These are phyloP conservation scores for Puya raimondii DNA, from an alignment of 176 grass and related monocot genomes.

Conservation along the genomic window DNA sequence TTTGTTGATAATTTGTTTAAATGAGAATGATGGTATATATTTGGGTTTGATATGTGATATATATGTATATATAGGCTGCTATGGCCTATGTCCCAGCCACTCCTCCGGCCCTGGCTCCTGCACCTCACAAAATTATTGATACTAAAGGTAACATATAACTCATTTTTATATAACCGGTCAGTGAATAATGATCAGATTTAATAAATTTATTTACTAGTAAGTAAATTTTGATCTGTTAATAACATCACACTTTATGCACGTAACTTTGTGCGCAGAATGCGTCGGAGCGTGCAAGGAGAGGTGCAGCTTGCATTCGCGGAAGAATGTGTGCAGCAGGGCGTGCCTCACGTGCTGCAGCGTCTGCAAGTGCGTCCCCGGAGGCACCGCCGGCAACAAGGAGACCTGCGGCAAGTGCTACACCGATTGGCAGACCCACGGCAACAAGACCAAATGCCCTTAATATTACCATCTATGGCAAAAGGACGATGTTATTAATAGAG, in stretches of 20 bases:
- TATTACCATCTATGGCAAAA: background rate
- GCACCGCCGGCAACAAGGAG: conserved; percentile 68
- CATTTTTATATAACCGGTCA: too few relatives aligned
- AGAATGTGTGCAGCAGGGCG: conserved; percentile 64
- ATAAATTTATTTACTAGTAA: background rate
- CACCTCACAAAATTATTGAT: conserved; percentile 25
- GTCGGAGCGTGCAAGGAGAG: conserved; percentile 49
- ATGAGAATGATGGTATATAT: background rate
- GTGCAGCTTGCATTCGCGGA: conserved; percentile 55
- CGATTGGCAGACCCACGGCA: conserved; percentile 81
- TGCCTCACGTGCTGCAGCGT: conserved; percentile 76
- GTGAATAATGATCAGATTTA: background rate
- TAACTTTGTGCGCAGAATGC: conserved; percentile 18
- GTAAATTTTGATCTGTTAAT: too few relatives aligned
- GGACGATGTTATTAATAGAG: background rate
- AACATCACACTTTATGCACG: too few relatives aligned
- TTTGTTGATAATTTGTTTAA: background rate
- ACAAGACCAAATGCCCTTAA: conserved; percentile 90
- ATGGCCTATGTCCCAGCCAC: background rate
- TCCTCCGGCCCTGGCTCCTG: conserved; percentile 19
- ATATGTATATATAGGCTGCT: background rate
- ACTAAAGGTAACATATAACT: conserved; percentile 10
- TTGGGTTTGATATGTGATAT: background rate
- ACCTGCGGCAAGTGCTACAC: conserved; percentile 92
- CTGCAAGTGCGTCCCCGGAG: conserved; percentile 86